Base-by-base conservation (phyloP, 2,329 filamentous ascomycete genomes). In the Hymenoscyphus infarciens region DNA sequence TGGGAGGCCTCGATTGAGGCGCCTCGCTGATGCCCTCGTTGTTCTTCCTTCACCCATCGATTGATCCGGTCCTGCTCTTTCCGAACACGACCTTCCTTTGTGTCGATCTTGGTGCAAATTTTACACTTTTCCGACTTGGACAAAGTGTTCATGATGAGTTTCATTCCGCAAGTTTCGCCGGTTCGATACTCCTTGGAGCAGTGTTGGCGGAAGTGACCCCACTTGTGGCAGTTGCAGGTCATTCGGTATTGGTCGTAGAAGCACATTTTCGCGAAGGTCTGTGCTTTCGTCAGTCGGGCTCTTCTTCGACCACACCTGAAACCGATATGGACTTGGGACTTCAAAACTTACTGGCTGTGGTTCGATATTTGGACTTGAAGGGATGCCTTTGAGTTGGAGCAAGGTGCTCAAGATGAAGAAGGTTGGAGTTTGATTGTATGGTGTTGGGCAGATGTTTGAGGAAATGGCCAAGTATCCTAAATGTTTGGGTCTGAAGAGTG, bases 111-210 rank as follows among this genome's bases (percentile, higher is more conserved):
- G 73, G 92, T 88, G 79, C 94, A 98, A 66, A 92, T 82, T 75
- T 90, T 91, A 82, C 94, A 98, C 71, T 86, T 84, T 16, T 71
- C 71, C 53, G 76, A 70, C 60, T 88, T 81, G 63, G 81, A 80
- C 67, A 85, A 81, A 29, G 91, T 93, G 70, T 86, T 80, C 80
- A 90, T 92, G 74, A 97, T 88, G 67, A 97, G 85, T 79, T 92
- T 96, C 79, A 97, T 88, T 66, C 94, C 94, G 78, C 94, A 98
- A 42, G 94, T 97, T 82, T 98, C 94, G 72, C 94, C 94, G 69
- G 91, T 97, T 68, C 94, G 90, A 80, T 96, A 96, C 77, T 97
- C 94, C 78, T 92, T 92, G 77, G 90, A 88, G 83, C 94, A 98
- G 75, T 96, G 93, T 77, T 93, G 86, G 69, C 90, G 87, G 81